phyloP scores from a whole-genome alignment of 2,329 filamentous ascomycete species.

The Cordyceps fumosorosea region DNA sequence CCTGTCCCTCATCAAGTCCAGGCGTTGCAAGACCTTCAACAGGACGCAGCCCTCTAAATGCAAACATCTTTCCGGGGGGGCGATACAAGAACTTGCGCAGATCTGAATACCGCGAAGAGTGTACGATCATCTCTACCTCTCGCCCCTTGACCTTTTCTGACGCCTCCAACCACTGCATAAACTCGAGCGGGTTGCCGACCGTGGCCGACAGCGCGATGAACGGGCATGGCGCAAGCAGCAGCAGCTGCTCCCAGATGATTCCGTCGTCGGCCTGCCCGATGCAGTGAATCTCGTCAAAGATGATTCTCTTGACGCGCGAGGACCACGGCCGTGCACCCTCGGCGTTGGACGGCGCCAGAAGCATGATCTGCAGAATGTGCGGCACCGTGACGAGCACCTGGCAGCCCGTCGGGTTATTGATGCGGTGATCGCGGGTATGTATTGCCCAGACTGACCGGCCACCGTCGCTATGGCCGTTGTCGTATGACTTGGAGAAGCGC shows the following conservation, averaged over 20 bases:
- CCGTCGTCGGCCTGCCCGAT: slow-evolving; percentile 73
- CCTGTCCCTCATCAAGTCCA: slow-evolving; percentile 37
- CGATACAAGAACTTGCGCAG: slow-evolving; percentile 67
- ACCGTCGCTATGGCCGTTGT: slow-evolving; percentile 29
- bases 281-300: slow-evolving; percentile 77
- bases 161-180: slow-evolving; percentile 59
- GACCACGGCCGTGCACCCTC: slow-evolving; percentile 52
- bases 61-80: slow-evolving; percentile 33
- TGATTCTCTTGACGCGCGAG: slow-evolving; percentile 62
- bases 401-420: slow-evolving; percentile 66
- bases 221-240: slow-evolving; percentile 67
- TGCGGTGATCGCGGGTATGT: slow-evolving; percentile 66
- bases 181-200: slow-evolving; percentile 67
- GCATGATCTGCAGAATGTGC: slow-evolving; percentile 73
- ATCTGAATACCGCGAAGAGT: slow-evolving; percentile 67
- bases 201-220: slow-evolving; percentile 77
- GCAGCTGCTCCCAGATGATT: slow-evolving; percentile 70
- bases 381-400: slow-evolving; percentile 74
- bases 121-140: slow-evolving; percentile 60
- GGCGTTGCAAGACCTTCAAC: slow-evolving; percentile 47
- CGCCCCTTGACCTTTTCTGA: slow-evolving; percentile 59
- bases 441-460: slow-evolving; percentile 72
- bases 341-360: slow-evolving; percentile 59
- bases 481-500: slow-evolving; percentile 62
- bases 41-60: slow-evolving; percentile 18